A percentile compares a stretch with the other conserved stretches of the same genome.
phyloP scores from a whole-genome alignment of 2,329 filamentous ascomycete genomes.

The Aspergillus sp. region DNA sequence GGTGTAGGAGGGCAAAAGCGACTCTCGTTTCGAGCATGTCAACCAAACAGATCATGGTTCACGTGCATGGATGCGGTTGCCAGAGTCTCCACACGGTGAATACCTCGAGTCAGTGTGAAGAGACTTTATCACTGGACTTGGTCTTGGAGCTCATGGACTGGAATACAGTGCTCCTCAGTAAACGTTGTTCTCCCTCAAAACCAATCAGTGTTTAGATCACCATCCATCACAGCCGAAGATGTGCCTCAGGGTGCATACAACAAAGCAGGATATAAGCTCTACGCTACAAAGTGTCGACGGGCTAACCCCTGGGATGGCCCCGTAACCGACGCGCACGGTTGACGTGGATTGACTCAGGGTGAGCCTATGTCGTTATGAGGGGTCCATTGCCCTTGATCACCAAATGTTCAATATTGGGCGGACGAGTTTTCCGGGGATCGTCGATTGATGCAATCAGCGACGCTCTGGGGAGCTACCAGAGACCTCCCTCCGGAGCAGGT shows the following conservation, averaged over 20 bases:
- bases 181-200: slow-evolving; percentile 6
- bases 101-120: not conserved
- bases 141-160: slow-evolving; percentile 2
- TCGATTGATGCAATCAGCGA: slow-evolving; percentile 8
- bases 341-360: slow-evolving; percentile 19
- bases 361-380: slow-evolving; percentile 17
- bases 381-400: slow-evolving; percentile 17
- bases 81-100: slow-evolving; percentile 3
- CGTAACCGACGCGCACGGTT: slow-evolving; percentile 13
- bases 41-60: slow-evolving; percentile 8
- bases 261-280: slow-evolving; percentile 7
- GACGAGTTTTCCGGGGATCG: slow-evolving; percentile 12
- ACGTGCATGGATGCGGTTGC: slow-evolving; percentile 13
- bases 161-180: not conserved
- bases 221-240: slow-evolving; percentile 6
- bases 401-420: slow-evolving; percentile 24
- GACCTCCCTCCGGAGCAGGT: not conserved
- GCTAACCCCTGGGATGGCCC: slow-evolving; percentile 14
- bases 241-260: slow-evolving; percentile 9
- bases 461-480: not conserved
- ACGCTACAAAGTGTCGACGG: not conserved
- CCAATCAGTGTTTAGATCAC: slow-evolving; percentile 15
- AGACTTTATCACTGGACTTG: not conserved
- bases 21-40: not conserved
- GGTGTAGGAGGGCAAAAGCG: not conserved